Percentiles rank a stretch among this genome's conserved stretches.
Conservation (phyloP, 2,329 filamentous ascomycete species). For the Ciborinia camelliae region DNA sequence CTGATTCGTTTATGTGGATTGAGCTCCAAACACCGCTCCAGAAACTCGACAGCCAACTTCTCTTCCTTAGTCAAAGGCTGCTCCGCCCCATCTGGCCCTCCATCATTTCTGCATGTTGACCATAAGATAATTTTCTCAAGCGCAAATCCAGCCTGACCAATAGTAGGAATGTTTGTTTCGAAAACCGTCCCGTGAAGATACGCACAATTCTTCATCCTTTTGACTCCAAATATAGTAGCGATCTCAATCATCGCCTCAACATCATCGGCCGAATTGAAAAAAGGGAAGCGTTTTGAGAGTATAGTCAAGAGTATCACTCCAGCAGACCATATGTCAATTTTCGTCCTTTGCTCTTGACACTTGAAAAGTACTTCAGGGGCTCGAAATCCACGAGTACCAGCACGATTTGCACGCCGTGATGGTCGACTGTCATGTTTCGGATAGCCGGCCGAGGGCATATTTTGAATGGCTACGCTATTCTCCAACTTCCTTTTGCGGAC, state of each 20-base stretch:
- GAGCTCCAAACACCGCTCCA: slow-evolving; percentile 70
- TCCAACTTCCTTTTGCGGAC: slow-evolving; percentile 60
- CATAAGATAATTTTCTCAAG: slow-evolving; percentile 94
- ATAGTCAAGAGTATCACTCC: slow-evolving; percentile 98
- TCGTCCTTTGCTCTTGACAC: slow-evolving; percentile 89
- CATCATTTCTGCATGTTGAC: slow-evolving; percentile 76
- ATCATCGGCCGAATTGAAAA: slow-evolving; percentile 98
- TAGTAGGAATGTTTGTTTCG: slow-evolving; percentile 87
- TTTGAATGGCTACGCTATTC: slow-evolving; percentile 55
- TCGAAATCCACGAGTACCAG: slow-evolving; percentile 91
- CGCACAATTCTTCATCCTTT: slow-evolving; percentile 78
- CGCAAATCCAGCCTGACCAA: slow-evolving; percentile 78
- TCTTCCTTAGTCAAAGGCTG: slow-evolving; percentile 62
- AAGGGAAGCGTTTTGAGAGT: slow-evolving; percentile 86
- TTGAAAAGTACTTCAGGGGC: slow-evolving; percentile 96
- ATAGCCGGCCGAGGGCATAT: slow-evolving; percentile 61
- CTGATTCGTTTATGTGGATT: slow-evolving; percentile 72
- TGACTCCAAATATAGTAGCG: slow-evolving; percentile 85
- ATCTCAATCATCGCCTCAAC: slow-evolving; percentile 98
- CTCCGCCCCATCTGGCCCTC: slow-evolving; percentile 47
- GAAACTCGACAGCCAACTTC: slow-evolving; percentile 67
- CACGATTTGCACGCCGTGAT: slow-evolving; percentile 86
- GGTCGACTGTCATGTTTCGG: slow-evolving; percentile 87
- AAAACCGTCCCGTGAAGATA: slow-evolving; percentile 86
- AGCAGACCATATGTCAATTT: slow-evolving; percentile 95